Base-by-base conservation (phyloP, 2,329 filamentous ascomycete genomes). In the Xylariomycetidae sp. region DNA sequence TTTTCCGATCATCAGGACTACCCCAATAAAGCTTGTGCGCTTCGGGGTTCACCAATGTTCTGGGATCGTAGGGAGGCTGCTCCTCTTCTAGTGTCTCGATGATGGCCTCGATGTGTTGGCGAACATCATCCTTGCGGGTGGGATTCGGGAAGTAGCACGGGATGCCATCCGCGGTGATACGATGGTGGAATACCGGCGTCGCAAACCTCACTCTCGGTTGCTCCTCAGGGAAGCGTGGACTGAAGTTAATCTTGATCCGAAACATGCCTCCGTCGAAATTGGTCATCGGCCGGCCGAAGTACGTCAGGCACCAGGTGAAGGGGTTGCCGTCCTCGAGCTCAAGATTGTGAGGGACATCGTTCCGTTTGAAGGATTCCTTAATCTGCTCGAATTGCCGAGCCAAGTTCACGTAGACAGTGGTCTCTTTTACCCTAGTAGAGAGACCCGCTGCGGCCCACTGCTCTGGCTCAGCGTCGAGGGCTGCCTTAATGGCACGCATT, bases 181-280 rank as follows among this genome's bases (percentile, higher is more conserved):
- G 79, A 46, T 95, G 85, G 52, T 96, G 92, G 58, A 90, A 95
- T 13, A 96, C 73, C 4, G 76, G 72, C 0, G 86, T 90, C 50
- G 88, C 76, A 43, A 95, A 80, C 41, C 72, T 79, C 35, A 89
- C 82, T 20, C 90, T 79, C 16, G 90, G 92, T 49, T 95, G 86
- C 48, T 93, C 85, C 25, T 85, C 77, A 0, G 92, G 92, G 52
- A 95, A 96, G 5, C 78, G 75, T 5, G 86, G 81, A 49, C 87
- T 94, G 50, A 96, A 81, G 50, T 70, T 70, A 35, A 96, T 69
- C 49, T 72, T 82, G 57, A 95, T 82, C 40, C 76, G 77, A 64
- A 96, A 90, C 40, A 96, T 74, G 2, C 90, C 88, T 12, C 89
- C 90, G 48, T 96, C 90, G 2, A 96, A 74, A 47, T 94, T 88